These are phyloP conservation scores for Euphorbia lathyris DNA, from an alignment of 345 rosid genomes.

Conservation along the genomic window DNA sequence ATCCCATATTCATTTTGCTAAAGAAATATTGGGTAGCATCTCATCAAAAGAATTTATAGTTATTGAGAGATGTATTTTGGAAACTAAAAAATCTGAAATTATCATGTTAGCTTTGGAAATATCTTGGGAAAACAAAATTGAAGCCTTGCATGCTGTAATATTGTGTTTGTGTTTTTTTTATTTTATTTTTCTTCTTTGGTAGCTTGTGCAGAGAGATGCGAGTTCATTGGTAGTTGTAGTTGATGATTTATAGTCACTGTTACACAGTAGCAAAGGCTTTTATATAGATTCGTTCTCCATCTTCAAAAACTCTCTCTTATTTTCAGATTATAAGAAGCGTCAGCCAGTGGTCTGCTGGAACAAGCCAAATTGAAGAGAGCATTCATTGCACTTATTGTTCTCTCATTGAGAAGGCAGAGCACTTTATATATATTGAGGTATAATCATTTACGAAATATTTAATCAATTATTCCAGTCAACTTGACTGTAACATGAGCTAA, in stretches of 20 bases:
- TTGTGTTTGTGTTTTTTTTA: no score
- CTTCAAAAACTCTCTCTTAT: constrained; percentile 2
- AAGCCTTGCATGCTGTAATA: not conserved
- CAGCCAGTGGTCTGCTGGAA: constrained; percentile 99
- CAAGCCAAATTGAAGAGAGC: constrained; percentile 94
- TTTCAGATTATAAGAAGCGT: constrained; percentile 95
- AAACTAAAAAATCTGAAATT: not conserved
- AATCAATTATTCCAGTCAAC: not conserved
- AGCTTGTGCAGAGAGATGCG: not conserved
- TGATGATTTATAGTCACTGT: constrained; percentile 1
- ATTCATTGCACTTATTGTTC: constrained; percentile 90
- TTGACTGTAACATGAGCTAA: not conserved
- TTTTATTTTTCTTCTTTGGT: no score
- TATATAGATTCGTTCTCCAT: not conserved
- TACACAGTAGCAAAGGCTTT: not conserved
- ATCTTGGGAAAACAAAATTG: not conserved
- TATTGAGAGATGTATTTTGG: not conserved
- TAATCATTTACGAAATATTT: constrained; percentile 9
- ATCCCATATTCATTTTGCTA: not conserved
- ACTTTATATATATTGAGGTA: constrained; percentile 94
- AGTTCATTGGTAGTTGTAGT: constrained; percentile 13
- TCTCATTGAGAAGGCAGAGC: constrained; percentile 96
- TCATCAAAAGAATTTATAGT: not conserved
- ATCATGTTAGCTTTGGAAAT: not conserved
- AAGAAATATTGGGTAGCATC: not conserved